These are phyloP conservation scores for Aspergillus ellipticus DNA, from an alignment of 495 filamentous ascomycete species.

Conservation along the genomic window DNA sequence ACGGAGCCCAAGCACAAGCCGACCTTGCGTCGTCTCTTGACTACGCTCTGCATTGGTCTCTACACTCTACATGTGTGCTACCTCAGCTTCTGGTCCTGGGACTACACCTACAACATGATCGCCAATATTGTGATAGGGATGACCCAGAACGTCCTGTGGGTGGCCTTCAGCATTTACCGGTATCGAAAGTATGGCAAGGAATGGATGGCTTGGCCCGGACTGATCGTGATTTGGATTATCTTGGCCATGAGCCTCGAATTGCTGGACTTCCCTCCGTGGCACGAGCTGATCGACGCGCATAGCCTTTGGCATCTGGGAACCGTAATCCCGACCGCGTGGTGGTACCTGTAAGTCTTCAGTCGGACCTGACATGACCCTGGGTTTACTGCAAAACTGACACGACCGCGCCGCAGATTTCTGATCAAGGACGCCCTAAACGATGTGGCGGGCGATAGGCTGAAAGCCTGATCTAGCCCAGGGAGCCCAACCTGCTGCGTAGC, in stretches of 20 bases:
- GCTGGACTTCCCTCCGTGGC: conserved; percentile 85
- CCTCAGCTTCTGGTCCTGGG: conserved; percentile 80
- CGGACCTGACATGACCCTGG: not conserved
- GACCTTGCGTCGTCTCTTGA: conserved; percentile 68
- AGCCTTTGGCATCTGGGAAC: conserved; percentile 95
- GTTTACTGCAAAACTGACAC: conserved; percentile 12
- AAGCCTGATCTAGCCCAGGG: conserved; percentile 34
- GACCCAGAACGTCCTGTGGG: conserved; percentile 82
- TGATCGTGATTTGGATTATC: conserved; percentile 90
- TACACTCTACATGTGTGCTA: conserved; percentile 80
- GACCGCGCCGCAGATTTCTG: conserved; percentile 56
- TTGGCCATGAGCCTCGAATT: conserved; percentile 93
- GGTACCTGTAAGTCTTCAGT: conserved; percentile 77
- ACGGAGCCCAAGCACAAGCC: conserved; percentile 50
- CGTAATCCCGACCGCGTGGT: conserved; percentile 82
- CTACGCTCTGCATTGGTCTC: conserved; percentile 60
- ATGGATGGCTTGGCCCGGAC: conserved; percentile 88
- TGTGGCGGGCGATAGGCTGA: conserved; percentile 51
- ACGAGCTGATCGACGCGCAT: conserved; percentile 86
- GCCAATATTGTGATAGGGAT: conserved; percentile 84
- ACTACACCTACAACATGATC: conserved; percentile 96
- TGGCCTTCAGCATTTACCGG: conserved; percentile 69
- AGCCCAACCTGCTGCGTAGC: no score
- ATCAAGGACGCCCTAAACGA: conserved; percentile 76
- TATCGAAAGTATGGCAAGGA: conserved; percentile 62